Evolutionary conservation across 129 eudicot genomes (phyloP), one percentile per base, ranked within the genome.

Genomic region (Glebionis coronaria): DNA sequence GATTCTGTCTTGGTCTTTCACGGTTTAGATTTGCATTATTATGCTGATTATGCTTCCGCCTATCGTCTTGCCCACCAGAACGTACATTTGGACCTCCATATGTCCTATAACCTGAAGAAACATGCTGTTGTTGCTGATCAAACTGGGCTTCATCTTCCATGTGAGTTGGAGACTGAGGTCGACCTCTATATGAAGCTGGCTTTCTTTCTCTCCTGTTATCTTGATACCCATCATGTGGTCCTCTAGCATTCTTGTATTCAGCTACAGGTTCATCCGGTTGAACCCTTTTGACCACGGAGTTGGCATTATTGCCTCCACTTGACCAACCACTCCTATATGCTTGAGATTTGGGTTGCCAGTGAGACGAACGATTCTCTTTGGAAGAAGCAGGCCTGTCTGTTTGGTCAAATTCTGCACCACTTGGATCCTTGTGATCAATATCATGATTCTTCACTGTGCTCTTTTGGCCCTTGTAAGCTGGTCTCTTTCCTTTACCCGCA

Each of bases 271-370:
- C 81, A 23, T 80, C 85, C 35, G 76, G 65, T 56, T 69, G 70
- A 65, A 78, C 83, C 78, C 63, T 81, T 73, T 62, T 81, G 15
- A 66, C 68, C 68, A 79, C 94, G 8, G 72, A 31, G 57, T 53
- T 61, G 69, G 67, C 63, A 51, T 38, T 65, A 72, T 76, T 84
- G 71, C 80, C 79, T 70, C 83, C 86, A 78, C 66, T 28, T 15
- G 79, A 51, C 75, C 80, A 76, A 70, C 74, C 76, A 67, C 79
- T 83, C 31, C 68, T 79, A 69, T 71, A 12, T 0, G 70, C 55
- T 66, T 79, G 81, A 25, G 93, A 73, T 64, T 87, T 94, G 18
- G 93, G 88, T 66, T 94, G 92, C 99, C 99, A 94, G 3, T 82
- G 96, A 76, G 94, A 70, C 16, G 82, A 60, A n/a, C 81, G 82